Evolutionary conservation across 2,329 filamentous ascomycete species (phyloP).

Genomic region (Epichloe glyceriae): DNA sequence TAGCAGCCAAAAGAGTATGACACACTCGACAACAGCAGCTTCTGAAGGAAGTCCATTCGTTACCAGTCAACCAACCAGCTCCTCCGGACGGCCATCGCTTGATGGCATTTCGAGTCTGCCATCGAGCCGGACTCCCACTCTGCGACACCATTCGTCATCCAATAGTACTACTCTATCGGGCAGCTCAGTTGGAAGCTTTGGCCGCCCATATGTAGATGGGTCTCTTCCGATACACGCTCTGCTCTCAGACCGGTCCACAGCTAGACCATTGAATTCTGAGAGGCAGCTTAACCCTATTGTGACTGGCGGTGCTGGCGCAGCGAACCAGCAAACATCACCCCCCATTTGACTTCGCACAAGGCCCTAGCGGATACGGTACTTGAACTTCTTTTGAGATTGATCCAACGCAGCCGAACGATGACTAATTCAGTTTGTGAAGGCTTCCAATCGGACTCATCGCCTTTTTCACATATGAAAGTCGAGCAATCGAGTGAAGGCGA

Average conservation of each 20-base stretch:
- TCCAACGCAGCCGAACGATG: constrained; percentile 6
- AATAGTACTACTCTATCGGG: constrained; percentile 28
- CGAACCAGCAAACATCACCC: constrained; percentile 13
- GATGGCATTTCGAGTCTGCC: constrained; percentile 17
- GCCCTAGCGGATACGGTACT: constrained; percentile 24
- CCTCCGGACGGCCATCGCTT: constrained; percentile 12
- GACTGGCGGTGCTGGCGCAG: constrained; percentile 7
- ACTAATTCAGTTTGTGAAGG: constrained; percentile 20
- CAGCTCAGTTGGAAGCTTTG: constrained; percentile 22
- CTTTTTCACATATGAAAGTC: constrained; percentile 18
- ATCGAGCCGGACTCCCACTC: constrained; percentile 19
- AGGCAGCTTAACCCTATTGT: constrained; percentile 8
- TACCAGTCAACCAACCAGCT: not conserved
- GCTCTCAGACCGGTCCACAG: constrained; percentile 27
- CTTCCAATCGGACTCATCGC: constrained; percentile 21
- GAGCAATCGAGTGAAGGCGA: constrained; percentile 18
- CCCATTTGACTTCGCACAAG: constrained; percentile 12
- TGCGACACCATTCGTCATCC: constrained; percentile 34
- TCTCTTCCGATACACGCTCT: constrained; percentile 42
- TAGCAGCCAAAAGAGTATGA: constrained; percentile 14
- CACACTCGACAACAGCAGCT: constrained; percentile 7
- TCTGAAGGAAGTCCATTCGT: constrained; percentile 1
- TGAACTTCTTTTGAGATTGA: constrained; percentile 8
- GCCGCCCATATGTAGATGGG: constrained; percentile 34
- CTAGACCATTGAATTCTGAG: constrained; percentile 6